Evolutionary conservation across 176 grass and related monocot genomes (phyloP).

Genomic region (Pontederia crassipes): DNA sequence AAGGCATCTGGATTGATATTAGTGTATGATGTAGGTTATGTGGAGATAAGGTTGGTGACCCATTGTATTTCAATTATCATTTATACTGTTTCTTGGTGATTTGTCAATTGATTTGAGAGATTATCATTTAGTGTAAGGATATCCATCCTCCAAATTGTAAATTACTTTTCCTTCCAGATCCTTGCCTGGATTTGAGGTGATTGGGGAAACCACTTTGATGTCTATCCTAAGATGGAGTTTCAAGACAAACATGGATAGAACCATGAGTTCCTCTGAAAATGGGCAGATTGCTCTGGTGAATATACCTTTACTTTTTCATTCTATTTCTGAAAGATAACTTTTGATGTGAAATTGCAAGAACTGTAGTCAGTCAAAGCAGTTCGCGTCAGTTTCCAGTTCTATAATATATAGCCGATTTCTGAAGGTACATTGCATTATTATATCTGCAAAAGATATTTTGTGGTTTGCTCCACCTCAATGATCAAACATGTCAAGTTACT

Average conservation of each 20-base stretch:
- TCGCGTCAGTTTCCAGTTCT: too few relatives aligned
- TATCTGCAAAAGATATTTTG: too few relatives aligned
- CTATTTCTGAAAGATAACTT: conserved; percentile 1
- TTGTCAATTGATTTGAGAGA: background rate
- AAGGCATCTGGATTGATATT: conserved; percentile 57
- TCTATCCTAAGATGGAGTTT: conserved; percentile 87
- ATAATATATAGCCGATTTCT: too few relatives aligned
- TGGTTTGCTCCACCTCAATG: too few relatives aligned
- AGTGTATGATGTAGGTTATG: conserved; percentile 62
- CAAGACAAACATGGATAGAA: conserved; percentile 90
- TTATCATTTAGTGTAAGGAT: conserved; percentile 1
- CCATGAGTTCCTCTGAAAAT: conserved; percentile 56
- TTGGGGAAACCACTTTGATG: conserved; percentile 69
- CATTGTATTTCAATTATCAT: background rate
- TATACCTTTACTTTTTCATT: conserved; percentile 14
- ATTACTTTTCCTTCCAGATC: conserved; percentile 36
- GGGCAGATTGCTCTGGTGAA: conserved; percentile 73
- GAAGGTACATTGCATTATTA: too few relatives aligned
- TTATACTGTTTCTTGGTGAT: background rate
- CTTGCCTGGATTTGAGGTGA: conserved; percentile 47
- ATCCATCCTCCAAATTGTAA: conserved; percentile 10
- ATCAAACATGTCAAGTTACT: too few relatives aligned
- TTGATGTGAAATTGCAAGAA: too few relatives aligned
- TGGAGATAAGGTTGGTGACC: conserved; percentile 68
- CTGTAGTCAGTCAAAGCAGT: too few relatives aligned